Conservation (phyloP, 2,329 filamentous ascomycete genomes). For the Thielaviopsis musarum region DNA sequence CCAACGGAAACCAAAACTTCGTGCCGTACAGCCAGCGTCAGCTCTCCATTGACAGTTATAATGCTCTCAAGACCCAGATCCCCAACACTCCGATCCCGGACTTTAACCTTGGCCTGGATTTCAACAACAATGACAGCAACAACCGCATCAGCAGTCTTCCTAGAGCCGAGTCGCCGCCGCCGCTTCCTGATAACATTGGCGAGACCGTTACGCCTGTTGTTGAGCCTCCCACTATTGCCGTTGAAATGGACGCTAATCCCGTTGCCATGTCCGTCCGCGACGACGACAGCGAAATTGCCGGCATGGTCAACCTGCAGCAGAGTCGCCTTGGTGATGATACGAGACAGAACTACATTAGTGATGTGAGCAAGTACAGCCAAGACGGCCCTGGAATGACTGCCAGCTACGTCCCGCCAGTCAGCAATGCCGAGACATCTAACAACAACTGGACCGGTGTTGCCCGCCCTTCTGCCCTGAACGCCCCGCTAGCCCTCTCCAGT, state of each 20-base stretch:
- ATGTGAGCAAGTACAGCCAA: slow-evolving; percentile 55
- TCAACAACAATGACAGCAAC: slow-evolving; percentile 27
- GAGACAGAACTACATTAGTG: slow-evolving; percentile 36
- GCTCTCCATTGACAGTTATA: slow-evolving; percentile 19
- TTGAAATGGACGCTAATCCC: slow-evolving; percentile 65
- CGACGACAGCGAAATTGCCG: slow-evolving; percentile 54
- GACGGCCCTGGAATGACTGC: slow-evolving; percentile 23
- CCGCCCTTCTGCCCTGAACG: slow-evolving; percentile 22
- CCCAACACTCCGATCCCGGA: slow-evolving; percentile 2
- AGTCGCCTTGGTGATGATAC: slow-evolving; percentile 15
- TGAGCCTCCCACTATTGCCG: slow-evolving; percentile 14
- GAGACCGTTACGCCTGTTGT: slow-evolving; percentile 33
- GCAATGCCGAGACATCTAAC: not conserved
- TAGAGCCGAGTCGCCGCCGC: slow-evolving; percentile 47
- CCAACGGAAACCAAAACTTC: slow-evolving; percentile 8
- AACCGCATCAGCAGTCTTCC: slow-evolving; percentile 24
- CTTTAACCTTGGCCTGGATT: slow-evolving; percentile 20
- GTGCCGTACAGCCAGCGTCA: slow-evolving; percentile 10
- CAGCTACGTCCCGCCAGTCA: not conserved
- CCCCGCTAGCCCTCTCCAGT: slow-evolving; percentile 19
- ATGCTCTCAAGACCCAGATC: slow-evolving; percentile 12
- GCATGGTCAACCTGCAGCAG: slow-evolving; percentile 58
- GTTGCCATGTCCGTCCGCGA: slow-evolving; percentile 33
- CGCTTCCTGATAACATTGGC: slow-evolving; percentile 31
- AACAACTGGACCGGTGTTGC: slow-evolving; percentile 17